A percentile compares a stretch with the other conserved stretches of the same genome.
Conservation (phyloP, 257 asterid species). For the Capsicum rhomboideum region DNA sequence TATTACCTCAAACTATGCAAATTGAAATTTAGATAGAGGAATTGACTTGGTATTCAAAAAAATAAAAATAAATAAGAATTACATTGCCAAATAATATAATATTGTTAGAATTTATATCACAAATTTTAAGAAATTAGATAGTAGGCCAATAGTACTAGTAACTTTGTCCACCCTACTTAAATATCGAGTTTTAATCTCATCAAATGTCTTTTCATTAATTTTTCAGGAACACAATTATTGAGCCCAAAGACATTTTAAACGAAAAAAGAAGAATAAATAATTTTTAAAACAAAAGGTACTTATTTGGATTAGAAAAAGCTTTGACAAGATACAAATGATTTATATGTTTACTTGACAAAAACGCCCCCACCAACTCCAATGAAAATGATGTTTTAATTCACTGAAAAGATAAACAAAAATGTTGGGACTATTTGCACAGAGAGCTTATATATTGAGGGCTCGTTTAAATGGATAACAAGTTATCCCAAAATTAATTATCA, state of each 20-base stretch:
- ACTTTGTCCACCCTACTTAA: background rate
- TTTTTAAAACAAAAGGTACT: background rate
- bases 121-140: background rate
- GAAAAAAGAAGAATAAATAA: background rate
- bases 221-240: background rate
- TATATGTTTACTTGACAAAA: background rate
- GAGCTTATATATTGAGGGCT: background rate
- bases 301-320: background rate
- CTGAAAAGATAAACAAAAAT: background rate
- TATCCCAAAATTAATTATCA: no score
- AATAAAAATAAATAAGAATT: no score
- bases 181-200: no score
- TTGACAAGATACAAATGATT: background rate
- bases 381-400: slow-evolving; percentile 11
- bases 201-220: background rate
- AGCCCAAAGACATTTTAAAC: background rate
- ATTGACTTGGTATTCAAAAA: background rate
- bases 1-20: background rate
- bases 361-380: slow-evolving; percentile 51
- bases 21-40: background rate
- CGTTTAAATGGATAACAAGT: no score
- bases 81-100: no score
- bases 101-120: background rate
- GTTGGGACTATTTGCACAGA: background rate
- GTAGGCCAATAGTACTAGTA: background rate